Base-by-base conservation (phyloP, 2,329 filamentous ascomycete species). In the Podosphaera leucotricha region DNA sequence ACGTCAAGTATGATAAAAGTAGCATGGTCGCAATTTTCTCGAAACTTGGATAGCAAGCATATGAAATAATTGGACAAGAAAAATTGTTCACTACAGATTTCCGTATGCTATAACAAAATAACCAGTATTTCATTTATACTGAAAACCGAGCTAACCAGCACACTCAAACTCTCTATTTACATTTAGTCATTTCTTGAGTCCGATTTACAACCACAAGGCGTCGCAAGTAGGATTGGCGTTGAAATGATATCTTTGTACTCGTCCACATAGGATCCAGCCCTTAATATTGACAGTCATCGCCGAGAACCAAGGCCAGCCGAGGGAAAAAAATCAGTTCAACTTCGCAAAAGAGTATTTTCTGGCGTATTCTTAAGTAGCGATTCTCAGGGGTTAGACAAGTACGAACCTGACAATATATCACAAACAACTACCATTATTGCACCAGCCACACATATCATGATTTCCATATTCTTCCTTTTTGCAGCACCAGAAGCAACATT, bases 1-100 rank as follows among this genome's bases (percentile, higher is more conserved):
- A 95, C 61, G 85, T 92, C 59, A 94, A 92, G 65, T 95, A 93
- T 59, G 86, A 94, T 64, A 94, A 94, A 66, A 68, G 68, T 36
- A 72, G 75, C 41, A 77, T 98, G 54, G 74, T 80, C 40, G 72
- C 72, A 19, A 67, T 78, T 8, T 77, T 59, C 44, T 39, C 53
- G 36, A 47, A 49, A 21, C 22, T 44, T 21, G 22, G 15, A 18
- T 43, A 36, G 43, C 22, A 41, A 26, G 43, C 13, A 43, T 10
- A 13, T 11, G 10, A 11, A 38, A 38, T 19, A 11, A 38, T 37
- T 5, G 6, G 18, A 37, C 11, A 13, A n/a, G 13, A 11, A n/a
- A 37, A 37, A 37, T 37, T n/a, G n/a, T n/a, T n/a, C 35, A n/a
- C 18, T 37, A 37, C 15, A 37, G 35, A 11, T 37, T 24, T 24